Percentiles rank a stretch among this genome's conserved stretches.
Evolutionary conservation across 139 green algal species (phyloP).

Genomic region (Closterium sp.): DNA sequence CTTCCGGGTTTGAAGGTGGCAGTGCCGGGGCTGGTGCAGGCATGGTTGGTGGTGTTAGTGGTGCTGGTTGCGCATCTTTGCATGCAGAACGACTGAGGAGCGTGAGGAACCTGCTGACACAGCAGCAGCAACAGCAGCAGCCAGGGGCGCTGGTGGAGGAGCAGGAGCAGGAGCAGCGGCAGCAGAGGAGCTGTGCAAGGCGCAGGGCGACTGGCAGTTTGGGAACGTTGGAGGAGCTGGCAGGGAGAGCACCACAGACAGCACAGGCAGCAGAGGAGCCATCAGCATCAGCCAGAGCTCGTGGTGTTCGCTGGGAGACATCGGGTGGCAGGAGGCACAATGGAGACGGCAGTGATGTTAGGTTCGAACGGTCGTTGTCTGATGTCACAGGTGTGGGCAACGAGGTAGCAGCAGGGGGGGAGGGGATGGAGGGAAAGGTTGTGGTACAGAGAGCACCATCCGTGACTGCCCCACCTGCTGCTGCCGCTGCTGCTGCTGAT

Average conservation of each 20-base stretch:
- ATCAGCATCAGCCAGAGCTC: too few relatives aligned
- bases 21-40: too few relatives aligned
- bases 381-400: not conserved
- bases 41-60: too few relatives aligned
- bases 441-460: not conserved
- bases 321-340: too few relatives aligned
- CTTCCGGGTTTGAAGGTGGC: too few relatives aligned
- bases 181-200: not conserved
- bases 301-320: too few relatives aligned
- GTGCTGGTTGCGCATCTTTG: not conserved
- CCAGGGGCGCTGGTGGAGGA: not conserved
- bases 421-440: not conserved
- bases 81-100: not conserved
- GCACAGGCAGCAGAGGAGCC: too few relatives aligned
- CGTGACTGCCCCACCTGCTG: not conserved
- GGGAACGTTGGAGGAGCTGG: not conserved
- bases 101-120: not conserved
- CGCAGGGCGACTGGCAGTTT: not conserved
- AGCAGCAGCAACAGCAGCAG: not conserved
- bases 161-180: not conserved
- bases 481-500: not conserved
- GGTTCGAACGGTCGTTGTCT: not conserved
- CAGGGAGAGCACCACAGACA: too few relatives aligned
- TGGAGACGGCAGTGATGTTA: not conserved
- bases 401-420: too few relatives aligned